Evolutionary conservation across 2,329 filamentous ascomycete species (phyloP), one percentile per base, ranked within the genome.

Genomic region (Penicillium sp.): DNA sequence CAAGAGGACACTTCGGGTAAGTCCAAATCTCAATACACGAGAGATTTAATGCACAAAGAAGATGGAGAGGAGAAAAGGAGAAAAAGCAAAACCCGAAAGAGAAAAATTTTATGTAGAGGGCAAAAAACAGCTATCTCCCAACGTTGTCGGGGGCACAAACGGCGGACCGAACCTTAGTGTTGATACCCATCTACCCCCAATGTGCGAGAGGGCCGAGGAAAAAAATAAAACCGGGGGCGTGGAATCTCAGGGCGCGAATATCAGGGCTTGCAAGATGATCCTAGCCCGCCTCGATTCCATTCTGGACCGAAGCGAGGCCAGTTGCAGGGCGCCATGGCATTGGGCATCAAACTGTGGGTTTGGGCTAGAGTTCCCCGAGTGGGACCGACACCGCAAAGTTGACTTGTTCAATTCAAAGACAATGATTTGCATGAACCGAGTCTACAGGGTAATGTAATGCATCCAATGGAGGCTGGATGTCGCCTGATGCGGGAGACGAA

Each of bases 1-100:
- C 34, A 66, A 59, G 63, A 54, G 64, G 64, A 65, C 67, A 54
- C 58, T 65, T 66, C 50, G 54, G 60, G 64, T 59, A 67, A 57
- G 61, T 58, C 53, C 54, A 59, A 58, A 61, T 63, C 45, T 61
- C 56, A 63, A 64, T 57, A 50, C 56, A 48, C 34, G 36, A 14
- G 39, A 36, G 27, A 21, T 53, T 31, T 29, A 18, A 41, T 24
- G 36, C 41, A 43, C 48, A 49, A 49, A 50, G 47, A n/a, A 13
- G 53, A 48, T 24, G 27, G 42, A 58, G 53, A 48, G 29, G 27
- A 42, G 57, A 57, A 58, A 53, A 49, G 51, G 48, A 41, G 45
- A 55, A 45, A 44, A 48, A 36, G 11, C 1, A 21, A 16, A 53
- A 43, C 14, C 44, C 50, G 42, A 24, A 43, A 54, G 40, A 48